phyloP scores from a whole-genome alignment of 2,329 filamentous ascomycete species.

The Blastomyces gilchristii region DNA sequence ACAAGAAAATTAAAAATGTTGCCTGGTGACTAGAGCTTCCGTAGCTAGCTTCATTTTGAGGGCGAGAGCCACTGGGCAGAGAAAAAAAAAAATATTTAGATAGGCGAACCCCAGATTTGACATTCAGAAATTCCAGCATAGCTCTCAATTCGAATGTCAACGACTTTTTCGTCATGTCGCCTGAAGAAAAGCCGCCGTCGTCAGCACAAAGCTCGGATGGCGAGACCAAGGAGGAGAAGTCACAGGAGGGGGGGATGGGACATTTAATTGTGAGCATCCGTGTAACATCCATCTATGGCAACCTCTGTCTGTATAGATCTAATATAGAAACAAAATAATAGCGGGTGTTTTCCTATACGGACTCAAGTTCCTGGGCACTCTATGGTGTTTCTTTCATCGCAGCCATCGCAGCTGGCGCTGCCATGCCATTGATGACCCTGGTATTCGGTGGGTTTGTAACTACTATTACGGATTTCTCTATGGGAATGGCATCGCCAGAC shows the following conservation, averaged over 20 bases:
- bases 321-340: background rate
- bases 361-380: slow-evolving; percentile 4
- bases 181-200: background rate
- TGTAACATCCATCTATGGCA: background rate
- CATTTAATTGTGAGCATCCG: slow-evolving; percentile 2
- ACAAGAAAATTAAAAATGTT: background rate
- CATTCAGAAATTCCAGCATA: background rate
- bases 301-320: background rate
- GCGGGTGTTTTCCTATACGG: slow-evolving; percentile 7
- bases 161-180: background rate
- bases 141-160: background rate
- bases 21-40: background rate
- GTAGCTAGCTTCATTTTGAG: background rate
- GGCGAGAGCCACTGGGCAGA: background rate
- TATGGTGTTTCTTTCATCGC: slow-evolving; percentile 2
- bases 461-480: slow-evolving; percentile 1
- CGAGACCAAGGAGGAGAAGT: slow-evolving; percentile 2
- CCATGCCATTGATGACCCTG: slow-evolving; percentile 6
- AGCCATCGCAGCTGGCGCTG: background rate
- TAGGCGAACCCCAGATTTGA: background rate
- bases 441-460: slow-evolving; percentile 9
- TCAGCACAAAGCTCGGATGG: background rate
- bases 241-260: slow-evolving; percentile 4
- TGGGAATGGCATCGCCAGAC: background rate
- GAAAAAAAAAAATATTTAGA: background rate